Percentiles rank a stretch among this genome's conserved stretches.
Conservation (phyloP, 192 early-diverging fungal genomes). For the Coemansia javaensis region DNA sequence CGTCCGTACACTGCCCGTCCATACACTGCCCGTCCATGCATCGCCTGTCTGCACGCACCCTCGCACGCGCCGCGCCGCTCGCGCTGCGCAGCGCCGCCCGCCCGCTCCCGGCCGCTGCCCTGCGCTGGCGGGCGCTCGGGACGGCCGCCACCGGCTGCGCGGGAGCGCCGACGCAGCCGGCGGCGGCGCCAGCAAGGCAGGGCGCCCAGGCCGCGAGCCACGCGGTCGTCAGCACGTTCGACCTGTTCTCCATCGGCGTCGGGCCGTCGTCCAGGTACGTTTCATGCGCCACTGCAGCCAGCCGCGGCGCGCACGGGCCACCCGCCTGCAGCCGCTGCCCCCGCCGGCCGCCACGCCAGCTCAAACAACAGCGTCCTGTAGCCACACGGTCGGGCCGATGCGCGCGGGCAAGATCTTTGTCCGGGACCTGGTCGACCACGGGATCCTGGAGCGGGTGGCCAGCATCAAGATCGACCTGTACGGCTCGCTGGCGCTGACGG, state of each 20-base stretch:
- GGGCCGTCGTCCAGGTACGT: constrained; percentile 80
- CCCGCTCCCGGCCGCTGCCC: neutral
- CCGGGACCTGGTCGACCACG: constrained; percentile 69
- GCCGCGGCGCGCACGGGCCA: too few relatives aligned
- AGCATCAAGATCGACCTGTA: constrained; percentile 81
- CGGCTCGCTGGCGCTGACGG: constrained; percentile 89
- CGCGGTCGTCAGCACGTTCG: constrained; percentile 90
- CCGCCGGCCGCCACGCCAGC: too few relatives aligned
- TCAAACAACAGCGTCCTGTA: too few relatives aligned
- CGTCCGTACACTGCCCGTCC: neutral
- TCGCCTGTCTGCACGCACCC: constrained; percentile 18
- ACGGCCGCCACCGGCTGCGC: too few relatives aligned
- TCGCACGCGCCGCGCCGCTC: constrained; percentile 16
- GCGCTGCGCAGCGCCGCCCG: constrained; percentile 2
- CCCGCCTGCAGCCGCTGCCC: neutral
- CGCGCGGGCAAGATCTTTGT: constrained; percentile 93
- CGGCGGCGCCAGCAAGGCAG: too few relatives aligned
- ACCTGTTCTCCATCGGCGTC: constrained; percentile 92
- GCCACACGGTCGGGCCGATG: constrained; percentile 96
- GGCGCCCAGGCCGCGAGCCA: constrained; percentile 58
- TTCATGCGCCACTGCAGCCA: too few relatives aligned
- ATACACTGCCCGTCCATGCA: too few relatives aligned
- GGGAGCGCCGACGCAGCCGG: too few relatives aligned
- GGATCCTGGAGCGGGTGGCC: constrained; percentile 58
- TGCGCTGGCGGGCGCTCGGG: neutral